A percentile compares a stretch with the other conserved stretches of the same genome.
Conservation (phyloP, 208 protist genomes). For the Naegleria lovaniensis region DNA sequence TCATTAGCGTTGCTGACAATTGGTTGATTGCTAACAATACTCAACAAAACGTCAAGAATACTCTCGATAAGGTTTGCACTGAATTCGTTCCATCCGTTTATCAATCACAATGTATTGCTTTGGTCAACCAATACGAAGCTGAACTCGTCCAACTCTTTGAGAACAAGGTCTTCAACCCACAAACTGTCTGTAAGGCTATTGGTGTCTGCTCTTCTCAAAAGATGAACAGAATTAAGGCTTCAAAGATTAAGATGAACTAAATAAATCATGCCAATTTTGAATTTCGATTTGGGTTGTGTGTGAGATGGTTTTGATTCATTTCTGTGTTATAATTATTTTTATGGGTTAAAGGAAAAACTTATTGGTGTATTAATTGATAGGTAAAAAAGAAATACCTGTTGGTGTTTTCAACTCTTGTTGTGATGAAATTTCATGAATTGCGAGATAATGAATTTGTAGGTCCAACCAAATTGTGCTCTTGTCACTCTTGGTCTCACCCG, state of each 20-base stretch:
- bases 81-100: background rate
- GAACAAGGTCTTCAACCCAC: background rate
- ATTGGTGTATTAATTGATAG: too few species aligned
- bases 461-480: too few species aligned
- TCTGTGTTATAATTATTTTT: too few species aligned
- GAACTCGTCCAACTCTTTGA: background rate
- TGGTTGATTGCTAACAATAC: background rate
- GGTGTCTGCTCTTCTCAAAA: background rate
- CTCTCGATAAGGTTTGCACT: background rate
- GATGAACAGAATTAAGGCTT: background rate
- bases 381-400: too few species aligned
- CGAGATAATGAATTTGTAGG: too few species aligned
- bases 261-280: background rate
- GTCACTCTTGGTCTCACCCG: too few species aligned
- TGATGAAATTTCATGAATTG: too few species aligned
- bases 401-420: too few species aligned
- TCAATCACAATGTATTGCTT: background rate
- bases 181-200: slow-evolving; percentile 6
- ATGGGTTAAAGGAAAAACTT: too few species aligned
- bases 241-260: background rate
- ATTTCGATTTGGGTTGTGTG: background rate
- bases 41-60: background rate
- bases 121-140: background rate
- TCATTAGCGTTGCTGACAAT: background rate
- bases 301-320: too few species aligned